Base-by-base conservation (phyloP, 768 basidiomycete species). In the Mycena olivaceomarginata region DNA sequence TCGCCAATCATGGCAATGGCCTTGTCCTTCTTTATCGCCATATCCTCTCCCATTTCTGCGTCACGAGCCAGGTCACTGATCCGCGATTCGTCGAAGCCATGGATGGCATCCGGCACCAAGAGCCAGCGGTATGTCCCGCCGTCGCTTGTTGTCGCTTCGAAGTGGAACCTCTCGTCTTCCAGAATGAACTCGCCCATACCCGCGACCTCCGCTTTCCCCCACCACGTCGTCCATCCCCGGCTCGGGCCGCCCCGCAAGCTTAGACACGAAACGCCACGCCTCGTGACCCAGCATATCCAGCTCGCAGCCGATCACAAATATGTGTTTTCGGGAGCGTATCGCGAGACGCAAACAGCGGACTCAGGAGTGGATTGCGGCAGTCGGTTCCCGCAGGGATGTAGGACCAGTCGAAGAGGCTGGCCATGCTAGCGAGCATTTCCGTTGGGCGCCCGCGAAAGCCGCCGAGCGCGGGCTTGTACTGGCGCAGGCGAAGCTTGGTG, bases 261-360 rank as follows among this genome's bases (percentile, higher is more conserved):
- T 41, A 40, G 48, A 64, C 25, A n/a, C 63, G 39, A 39, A 39
- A n/a, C 63, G 63, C 63, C 63, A 64, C 18, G 63, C 63, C 41
- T 64, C 63, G 39, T 41, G 40, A 4, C 18, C 63, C 41, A 64
- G 41, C 6, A 64, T 6, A 41, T 64, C 63, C 40, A 64, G 63
- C 16, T 64, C 63, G 15, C 39, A 39, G 8, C 40, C 63, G 16
- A 64, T 39, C 11, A 64, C 22, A 15, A 64, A 64, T 20, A 64
- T 64, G 16, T 43, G 63, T 5, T 64, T 64, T 15, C 4, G 63
- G 63, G 8, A 64, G 63, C 13, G 48, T 16, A 7, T 51, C 48
- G 16, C 48, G 48, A 4, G 48, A 7, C 48, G 48, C 48, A 20
- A 39, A 45, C 16, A 64, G 20, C 63, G 63, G 40, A 41, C 63